Conservation (phyloP, 1,284 basidiomycete species). For the Blastosporella zonata region DNA sequence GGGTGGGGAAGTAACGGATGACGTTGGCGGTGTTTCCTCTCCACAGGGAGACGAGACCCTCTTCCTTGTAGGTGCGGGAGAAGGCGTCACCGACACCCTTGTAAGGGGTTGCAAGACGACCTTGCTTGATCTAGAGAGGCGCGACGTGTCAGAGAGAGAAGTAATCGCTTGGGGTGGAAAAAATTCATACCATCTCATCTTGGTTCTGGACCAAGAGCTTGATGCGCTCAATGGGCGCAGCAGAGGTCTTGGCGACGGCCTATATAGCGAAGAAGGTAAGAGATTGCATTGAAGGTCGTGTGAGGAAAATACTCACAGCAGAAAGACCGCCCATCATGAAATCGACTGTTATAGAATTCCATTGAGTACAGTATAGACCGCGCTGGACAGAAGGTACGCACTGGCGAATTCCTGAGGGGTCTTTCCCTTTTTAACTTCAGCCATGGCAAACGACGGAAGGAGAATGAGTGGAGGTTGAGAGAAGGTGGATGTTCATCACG, state of each 20-base stretch:
- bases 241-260: conserved; percentile 97
- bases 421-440: conserved; percentile 75
- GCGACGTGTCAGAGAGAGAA: conserved; percentile 30
- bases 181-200: conserved; percentile 76
- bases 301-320: conserved; percentile 54
- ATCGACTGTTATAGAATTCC: conserved; percentile 53
- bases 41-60: conserved; percentile 90
- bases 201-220: conserved; percentile 98
- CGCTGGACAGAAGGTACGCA: conserved; percentile 35
- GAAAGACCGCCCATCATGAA: conserved; percentile 94
- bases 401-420: conserved; percentile 77
- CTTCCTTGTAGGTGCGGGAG: conserved; percentile 83
- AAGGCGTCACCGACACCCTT: conserved; percentile 93
- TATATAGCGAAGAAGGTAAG: conserved; percentile 29
- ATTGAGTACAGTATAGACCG: conserved; percentile 14
- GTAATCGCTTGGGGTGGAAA: neutral
- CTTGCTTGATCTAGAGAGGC: conserved; percentile 83
- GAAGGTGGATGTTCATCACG: conserved; percentile 29
- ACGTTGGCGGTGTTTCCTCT: conserved; percentile 97
- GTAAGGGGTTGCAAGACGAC: conserved; percentile 89
- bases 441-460: conserved; percentile 59
- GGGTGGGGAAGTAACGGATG: conserved; percentile 97
- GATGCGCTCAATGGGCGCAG: conserved; percentile 98
- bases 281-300: conserved; percentile 3
- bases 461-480: conserved; percentile 37